Evolutionary conservation across 1,284 basidiomycete genomes (phyloP).

Genomic region (Fomitopsis palustris): DNA sequence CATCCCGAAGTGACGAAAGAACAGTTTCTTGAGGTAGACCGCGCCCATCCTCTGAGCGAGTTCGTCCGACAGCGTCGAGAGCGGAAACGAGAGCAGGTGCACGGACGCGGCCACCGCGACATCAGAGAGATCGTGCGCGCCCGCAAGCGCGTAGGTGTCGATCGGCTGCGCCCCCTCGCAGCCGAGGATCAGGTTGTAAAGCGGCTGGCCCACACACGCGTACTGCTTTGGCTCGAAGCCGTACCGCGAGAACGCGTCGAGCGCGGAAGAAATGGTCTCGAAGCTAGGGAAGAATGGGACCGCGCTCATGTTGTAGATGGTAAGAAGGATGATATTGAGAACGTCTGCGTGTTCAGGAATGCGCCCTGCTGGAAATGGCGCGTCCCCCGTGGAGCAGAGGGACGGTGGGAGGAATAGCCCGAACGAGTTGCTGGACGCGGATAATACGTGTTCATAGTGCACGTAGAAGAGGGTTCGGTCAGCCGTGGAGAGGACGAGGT

Average conservation of each 20-base stretch:
- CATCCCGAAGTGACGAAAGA: conserved; percentile 33
- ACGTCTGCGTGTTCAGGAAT: conserved; percentile 23
- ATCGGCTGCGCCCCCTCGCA: conserved; percentile 27
- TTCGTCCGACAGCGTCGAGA: conserved; percentile 30
- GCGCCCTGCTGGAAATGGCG: background rate
- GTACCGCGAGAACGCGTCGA: conserved; percentile 25
- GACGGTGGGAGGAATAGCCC: background rate
- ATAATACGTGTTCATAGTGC: conserved; percentile 13
- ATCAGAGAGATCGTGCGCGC: conserved; percentile 25
- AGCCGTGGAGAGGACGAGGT: conserved; percentile 18
- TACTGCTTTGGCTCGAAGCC: conserved; percentile 19
- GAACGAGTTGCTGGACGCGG: conserved; percentile 19
- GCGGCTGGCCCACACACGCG: conserved; percentile 16
- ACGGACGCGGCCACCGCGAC: conserved; percentile 31
- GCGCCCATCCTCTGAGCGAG: conserved; percentile 30
- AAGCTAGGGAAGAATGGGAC: conserved; percentile 20
- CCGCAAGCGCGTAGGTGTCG: conserved; percentile 34
- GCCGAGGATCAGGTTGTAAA: conserved; percentile 24
- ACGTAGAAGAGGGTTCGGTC: conserved; percentile 26
- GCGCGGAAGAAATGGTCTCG: conserved; percentile 18
- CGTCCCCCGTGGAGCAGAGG: background rate
- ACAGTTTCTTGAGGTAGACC: conserved; percentile 33
- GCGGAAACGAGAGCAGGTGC: conserved; percentile 29
- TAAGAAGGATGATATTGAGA: conserved; percentile 30
- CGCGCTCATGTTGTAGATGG: conserved; percentile 28